Percentiles rank a stretch among this genome's conserved stretches.
Conservation (phyloP, 768 basidiomycete genomes). For the Rhodotorula kratochvilovae region DNA sequence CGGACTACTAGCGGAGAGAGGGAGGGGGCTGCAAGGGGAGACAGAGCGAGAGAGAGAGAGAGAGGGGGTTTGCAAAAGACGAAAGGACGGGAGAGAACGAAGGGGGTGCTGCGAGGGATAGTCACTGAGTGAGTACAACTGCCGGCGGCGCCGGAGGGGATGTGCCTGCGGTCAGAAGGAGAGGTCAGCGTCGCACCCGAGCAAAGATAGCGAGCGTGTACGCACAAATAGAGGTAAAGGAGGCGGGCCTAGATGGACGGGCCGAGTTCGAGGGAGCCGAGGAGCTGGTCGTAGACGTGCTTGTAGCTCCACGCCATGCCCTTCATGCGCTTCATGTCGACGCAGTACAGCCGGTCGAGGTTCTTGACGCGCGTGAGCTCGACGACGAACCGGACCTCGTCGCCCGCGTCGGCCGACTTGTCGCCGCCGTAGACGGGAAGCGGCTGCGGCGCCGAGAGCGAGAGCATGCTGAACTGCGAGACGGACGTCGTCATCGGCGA, state of each 20-base stretch:
- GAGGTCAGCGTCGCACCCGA: too few relatives aligned
- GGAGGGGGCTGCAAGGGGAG: neutral
- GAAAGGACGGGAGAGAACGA: too few relatives aligned
- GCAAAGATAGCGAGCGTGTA: neutral
- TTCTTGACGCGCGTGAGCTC: constrained; percentile 87
- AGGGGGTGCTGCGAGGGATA: too few relatives aligned
- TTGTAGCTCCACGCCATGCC: constrained; percentile 58
- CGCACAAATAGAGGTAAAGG: neutral
- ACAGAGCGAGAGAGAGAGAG: neutral
- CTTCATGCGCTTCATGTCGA: constrained; percentile 87
- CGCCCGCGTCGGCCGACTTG: constrained; percentile 72
- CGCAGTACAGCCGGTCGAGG: constrained; percentile 80
- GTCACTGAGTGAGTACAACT: too few relatives aligned
- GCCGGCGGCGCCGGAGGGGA: too few relatives aligned
- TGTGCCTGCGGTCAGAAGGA: too few relatives aligned
- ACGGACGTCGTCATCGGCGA: constrained; percentile 29
- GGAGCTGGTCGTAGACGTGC: constrained; percentile 46
- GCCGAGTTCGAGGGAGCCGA: constrained; percentile 24
- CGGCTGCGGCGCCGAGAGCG: constrained; percentile 51
- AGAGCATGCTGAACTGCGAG: constrained; percentile 25
- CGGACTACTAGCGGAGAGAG: neutral
- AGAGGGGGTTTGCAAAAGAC: too few relatives aligned
- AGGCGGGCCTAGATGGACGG: neutral
- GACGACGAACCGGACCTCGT: constrained; percentile 93
- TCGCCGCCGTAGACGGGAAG: constrained; percentile 68